Conservation (phyloP, 2,329 filamentous ascomycete species). For the Colletotrichum viniferum region DNA sequence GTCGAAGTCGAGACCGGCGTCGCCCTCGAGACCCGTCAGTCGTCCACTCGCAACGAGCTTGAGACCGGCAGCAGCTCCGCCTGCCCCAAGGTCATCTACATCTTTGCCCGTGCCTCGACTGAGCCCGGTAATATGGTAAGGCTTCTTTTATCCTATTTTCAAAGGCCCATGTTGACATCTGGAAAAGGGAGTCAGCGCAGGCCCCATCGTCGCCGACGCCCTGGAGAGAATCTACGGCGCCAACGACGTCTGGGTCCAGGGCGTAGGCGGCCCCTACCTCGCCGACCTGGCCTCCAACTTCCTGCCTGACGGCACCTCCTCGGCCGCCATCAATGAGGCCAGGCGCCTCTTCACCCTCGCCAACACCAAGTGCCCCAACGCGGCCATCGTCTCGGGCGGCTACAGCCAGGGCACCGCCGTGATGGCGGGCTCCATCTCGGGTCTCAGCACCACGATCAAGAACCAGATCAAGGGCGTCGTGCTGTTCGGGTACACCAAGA, state of each 20-base stretch:
- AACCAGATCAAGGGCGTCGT: constrained; percentile 40
- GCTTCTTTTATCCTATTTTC: too few species aligned
- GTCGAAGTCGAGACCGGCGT: background rate
- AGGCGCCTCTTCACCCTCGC: constrained; percentile 43
- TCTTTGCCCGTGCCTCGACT: constrained; percentile 43
- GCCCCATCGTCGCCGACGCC: constrained; percentile 31
- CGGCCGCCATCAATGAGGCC: constrained; percentile 43
- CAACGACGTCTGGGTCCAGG: constrained; percentile 43
- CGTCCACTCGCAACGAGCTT: constrained; percentile 30
- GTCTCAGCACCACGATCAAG: constrained; percentile 32
- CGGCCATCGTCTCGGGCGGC: constrained; percentile 46
- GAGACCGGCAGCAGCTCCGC: constrained; percentile 28
- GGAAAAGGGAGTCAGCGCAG: constrained; percentile 29
- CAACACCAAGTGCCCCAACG: constrained; percentile 44
- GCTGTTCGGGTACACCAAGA: constrained; percentile 48
- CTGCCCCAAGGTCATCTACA: constrained; percentile 42
- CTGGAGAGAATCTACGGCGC: constrained; percentile 31
- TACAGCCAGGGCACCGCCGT: constrained; percentile 49
- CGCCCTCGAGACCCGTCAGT: constrained; percentile 23
- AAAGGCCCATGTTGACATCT: background rate
- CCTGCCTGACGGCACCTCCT: constrained; percentile 39
- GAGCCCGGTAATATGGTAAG: constrained; percentile 43
- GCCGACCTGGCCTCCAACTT: constrained; percentile 40
- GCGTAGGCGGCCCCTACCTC: constrained; percentile 44
- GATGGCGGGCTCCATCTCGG: constrained; percentile 41